Conservation (phyloP, 805 yeast genomes). For the Candida ascalaphidarum region DNA sequence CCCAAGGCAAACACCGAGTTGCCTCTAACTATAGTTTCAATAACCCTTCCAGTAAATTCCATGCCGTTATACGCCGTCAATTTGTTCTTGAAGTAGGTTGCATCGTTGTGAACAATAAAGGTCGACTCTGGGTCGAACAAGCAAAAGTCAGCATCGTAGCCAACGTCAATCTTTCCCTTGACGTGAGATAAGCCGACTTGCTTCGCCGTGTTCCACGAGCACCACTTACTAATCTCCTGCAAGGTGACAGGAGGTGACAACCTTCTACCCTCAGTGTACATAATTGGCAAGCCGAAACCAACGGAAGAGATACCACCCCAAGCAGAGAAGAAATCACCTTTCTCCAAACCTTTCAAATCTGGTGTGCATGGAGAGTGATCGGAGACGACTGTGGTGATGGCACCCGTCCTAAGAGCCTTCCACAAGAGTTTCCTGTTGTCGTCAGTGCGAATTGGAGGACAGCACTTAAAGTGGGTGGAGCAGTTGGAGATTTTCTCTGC, state of each 20-base stretch:
- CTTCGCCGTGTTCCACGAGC: conserved; percentile 71
- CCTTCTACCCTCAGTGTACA: conserved; percentile 65
- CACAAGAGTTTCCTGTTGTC: conserved; percentile 66
- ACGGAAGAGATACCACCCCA: conserved; percentile 97
- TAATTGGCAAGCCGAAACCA: conserved; percentile 79
- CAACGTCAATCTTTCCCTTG: conserved; percentile 68
- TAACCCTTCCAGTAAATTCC: conserved; percentile 60
- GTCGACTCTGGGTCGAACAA: conserved; percentile 60
- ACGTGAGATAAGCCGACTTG: conserved; percentile 70
- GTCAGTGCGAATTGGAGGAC: conserved; percentile 86
- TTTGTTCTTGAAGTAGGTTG: conserved; percentile 74
- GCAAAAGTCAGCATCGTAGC: conserved; percentile 84
- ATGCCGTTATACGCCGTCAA: conserved; percentile 79
- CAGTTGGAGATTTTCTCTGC: conserved; percentile 75
- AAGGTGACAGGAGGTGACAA: conserved; percentile 43
- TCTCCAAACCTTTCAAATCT: conserved; percentile 68
- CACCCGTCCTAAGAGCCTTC: conserved; percentile 60
- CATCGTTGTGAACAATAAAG: conserved; percentile 43
- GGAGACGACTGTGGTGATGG: conserved; percentile 79
- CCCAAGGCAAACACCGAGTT: conserved; percentile 50
- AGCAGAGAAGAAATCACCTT: conserved; percentile 84
- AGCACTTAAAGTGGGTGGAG: conserved; percentile 82
- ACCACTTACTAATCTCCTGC: conserved; percentile 69
- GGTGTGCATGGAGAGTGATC: conserved; percentile 98
- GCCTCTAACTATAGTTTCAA: conserved; percentile 78